Evolutionary conservation across 495 filamentous ascomycete species (phyloP), one percentile per base, ranked within the genome.

Genomic region (Neurospora discreta): DNA sequence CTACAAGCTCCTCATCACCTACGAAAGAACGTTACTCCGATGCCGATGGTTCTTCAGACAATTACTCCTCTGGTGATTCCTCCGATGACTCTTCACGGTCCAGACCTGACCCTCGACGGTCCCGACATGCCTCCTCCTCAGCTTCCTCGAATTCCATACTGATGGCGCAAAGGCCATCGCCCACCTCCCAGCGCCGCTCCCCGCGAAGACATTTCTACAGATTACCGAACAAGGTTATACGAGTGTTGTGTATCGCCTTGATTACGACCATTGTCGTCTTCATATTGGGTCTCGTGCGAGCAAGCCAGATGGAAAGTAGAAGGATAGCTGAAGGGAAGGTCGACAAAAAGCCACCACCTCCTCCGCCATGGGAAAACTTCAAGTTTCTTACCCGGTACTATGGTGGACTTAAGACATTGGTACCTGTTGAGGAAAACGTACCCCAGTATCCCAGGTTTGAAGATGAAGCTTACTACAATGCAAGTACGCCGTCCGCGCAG

Each of bases 311-410:
- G 16, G 90, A 91, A 52, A 88, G 89, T 39, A 85, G 81, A 43
- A 84, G 83, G 68, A 85, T 91, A n/a, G 80, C 86, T 16, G 80
- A 84, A 84, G 77, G 91, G 83, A 77, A 78, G 86, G 71, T 82
- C 77, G 68, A 81, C 65, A 77, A 79, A 69, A 77, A 86, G 58
- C 83, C 85, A 4, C 80, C 87, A 4, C 80, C 85, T 0, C 85
- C 87, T 65, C 91, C 92, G n/a, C 79, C 83, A 65, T 97, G 94
- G 94, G 92, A 96, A 77, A 84, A 83, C 5, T 97, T 96, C 78
- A 88, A 88, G 1, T 93, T 95, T 77, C 80, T 97, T 71, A 89
- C 86, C 67, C 85, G 93, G 70, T 97, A 97, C 78, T 91, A 95
- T 78, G 94, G 94, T 18, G 94, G 94, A 0, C 84, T 97, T 65